Conservation (phyloP, 148 eudicot species). For the Drosera capensis region DNA sequence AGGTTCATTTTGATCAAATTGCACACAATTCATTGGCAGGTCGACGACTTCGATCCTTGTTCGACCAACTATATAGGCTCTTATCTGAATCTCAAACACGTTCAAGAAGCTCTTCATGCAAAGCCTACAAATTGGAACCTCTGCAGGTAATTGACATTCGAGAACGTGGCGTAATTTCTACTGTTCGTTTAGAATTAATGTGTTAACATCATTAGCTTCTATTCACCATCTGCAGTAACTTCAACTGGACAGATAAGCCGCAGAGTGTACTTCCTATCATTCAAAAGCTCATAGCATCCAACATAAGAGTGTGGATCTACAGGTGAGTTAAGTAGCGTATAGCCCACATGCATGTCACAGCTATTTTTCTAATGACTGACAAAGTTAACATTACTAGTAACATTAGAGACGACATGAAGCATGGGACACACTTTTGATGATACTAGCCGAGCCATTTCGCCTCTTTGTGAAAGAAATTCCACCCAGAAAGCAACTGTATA, state of each 20-base stretch:
- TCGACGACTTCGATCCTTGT: conserved; percentile 27
- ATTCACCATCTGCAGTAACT: conserved; percentile 12
- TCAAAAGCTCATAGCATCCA: conserved; percentile 37
- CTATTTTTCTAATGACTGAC: neutral
- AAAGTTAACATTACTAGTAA: too few relatives aligned
- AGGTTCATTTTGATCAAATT: neutral
- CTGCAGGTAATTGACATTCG: conserved; percentile 16
- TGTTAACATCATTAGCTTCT: too few relatives aligned
- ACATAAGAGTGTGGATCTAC: conserved; percentile 64
- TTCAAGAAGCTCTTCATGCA: conserved; percentile 32
- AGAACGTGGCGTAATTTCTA: neutral
- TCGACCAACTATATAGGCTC: conserved; percentile 14
- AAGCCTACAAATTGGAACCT: conserved; percentile 19
- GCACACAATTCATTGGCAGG: conserved; percentile 4
- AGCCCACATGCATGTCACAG: neutral
- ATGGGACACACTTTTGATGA: too few relatives aligned
- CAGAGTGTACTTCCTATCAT: conserved; percentile 41
- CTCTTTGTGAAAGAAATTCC: too few relatives aligned
- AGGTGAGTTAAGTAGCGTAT: conserved; percentile 22
- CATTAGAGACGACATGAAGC: too few relatives aligned
- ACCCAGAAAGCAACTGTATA: too few relatives aligned
- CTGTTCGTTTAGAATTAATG: neutral
- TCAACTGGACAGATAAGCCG: conserved; percentile 48
- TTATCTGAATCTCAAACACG: conserved; percentile 23
- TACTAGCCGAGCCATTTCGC: too few relatives aligned